These are phyloP conservation scores for Bombardia bombarda DNA, from an alignment of 495 filamentous ascomycete species.

Conservation along the genomic window DNA sequence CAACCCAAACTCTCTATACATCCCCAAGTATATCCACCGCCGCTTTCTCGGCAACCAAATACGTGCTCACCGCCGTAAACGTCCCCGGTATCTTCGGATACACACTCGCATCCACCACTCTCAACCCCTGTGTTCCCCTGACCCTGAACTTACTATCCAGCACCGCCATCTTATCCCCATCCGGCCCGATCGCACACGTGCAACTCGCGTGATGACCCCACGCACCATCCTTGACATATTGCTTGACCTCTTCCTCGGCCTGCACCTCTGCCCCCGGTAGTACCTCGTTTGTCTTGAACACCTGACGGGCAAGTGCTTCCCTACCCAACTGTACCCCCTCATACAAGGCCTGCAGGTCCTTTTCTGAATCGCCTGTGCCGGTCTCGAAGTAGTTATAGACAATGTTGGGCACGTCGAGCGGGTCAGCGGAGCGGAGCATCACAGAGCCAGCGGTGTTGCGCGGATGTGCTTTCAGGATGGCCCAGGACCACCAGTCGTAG, in stretches of 20 bases:
- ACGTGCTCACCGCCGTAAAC: slow-evolving; percentile 45
- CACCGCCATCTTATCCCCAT: slow-evolving; percentile 48
- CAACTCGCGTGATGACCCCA: slow-evolving; percentile 57
- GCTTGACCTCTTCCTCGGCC: slow-evolving; percentile 32
- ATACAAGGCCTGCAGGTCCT: slow-evolving; percentile 39
- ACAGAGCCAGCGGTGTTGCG: slow-evolving; percentile 47
- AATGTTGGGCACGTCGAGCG: slow-evolving; percentile 46
- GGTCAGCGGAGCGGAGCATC: slow-evolving; percentile 40
- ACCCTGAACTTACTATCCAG: slow-evolving; percentile 52
- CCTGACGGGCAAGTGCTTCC: slow-evolving; percentile 27
- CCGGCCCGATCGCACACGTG: slow-evolving; percentile 49
- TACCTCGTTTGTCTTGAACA: slow-evolving; percentile 36
- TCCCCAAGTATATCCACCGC: slow-evolving; percentile 28
- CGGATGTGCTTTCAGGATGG: slow-evolving; percentile 43
- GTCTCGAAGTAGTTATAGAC: slow-evolving; percentile 48
- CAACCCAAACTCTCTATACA: too few relatives aligned
- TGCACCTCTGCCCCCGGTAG: slow-evolving; percentile 37
- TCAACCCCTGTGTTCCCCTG: slow-evolving; percentile 44
- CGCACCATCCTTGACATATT: slow-evolving; percentile 41
- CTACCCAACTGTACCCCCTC: slow-evolving; percentile 40
- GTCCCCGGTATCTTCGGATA: slow-evolving; percentile 52
- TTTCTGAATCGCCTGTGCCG: slow-evolving; percentile 11
- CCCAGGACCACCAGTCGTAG: slow-evolving; percentile 39
- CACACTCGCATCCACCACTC: slow-evolving; percentile 54
- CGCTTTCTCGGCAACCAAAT: slow-evolving; percentile 56